Base-by-base conservation (phyloP, 2,329 filamentous ascomycete genomes). In the Chlorencoelia australis region DNA sequence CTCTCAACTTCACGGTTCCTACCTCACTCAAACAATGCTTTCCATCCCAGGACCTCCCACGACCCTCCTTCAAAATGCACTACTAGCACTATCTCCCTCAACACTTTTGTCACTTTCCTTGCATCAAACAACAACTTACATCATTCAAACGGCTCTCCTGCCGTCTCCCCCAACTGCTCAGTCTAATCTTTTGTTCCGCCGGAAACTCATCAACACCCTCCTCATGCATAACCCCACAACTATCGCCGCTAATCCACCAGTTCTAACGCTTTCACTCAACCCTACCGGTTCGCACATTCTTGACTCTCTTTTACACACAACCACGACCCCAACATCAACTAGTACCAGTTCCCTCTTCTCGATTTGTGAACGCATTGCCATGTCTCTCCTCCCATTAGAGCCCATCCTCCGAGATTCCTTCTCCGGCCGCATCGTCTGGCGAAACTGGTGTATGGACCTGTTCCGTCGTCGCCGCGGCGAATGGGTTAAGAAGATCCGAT, bases 11-110 rank as follows among this genome's bases (percentile, higher is more conserved):
- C 88, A 98, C 62, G 85, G 82, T 41, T 86, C 84, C 14, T 70
- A 94, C 30, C 71, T 98, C 18, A 79, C 83, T 7, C 79, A 91
- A 43, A 65, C 82, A 4, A 81, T 98, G 65, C 74, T 96, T 33
- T 64, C 73, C 6, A 79, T 85, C 17, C 73, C 82, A 0, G 85
- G 85, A 0, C 59, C 71, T 1, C 66, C 88, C 2, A 70, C 73
- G 39, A 74, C 74, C 33, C 69, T 88, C 8, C 72, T 94, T 20
- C 84, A 91, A 54, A 72, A 78, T 11, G 74, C 80, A n/a, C 60
- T 91, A 16, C 62, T 79, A 14, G 65, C 73, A 4, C 68, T 82
- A 46, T 63, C 67, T 8, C 56, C 62, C 30, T 71, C 66, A 35
- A 70, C 64, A 15, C 66, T 79, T 37, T 55, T 85, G 20, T 64